A percentile compares a stretch with the other conserved stretches of the same genome.
phyloP scores from a whole-genome alignment of 2,329 filamentous ascomycete species.

The Paecilomyces niveus region DNA sequence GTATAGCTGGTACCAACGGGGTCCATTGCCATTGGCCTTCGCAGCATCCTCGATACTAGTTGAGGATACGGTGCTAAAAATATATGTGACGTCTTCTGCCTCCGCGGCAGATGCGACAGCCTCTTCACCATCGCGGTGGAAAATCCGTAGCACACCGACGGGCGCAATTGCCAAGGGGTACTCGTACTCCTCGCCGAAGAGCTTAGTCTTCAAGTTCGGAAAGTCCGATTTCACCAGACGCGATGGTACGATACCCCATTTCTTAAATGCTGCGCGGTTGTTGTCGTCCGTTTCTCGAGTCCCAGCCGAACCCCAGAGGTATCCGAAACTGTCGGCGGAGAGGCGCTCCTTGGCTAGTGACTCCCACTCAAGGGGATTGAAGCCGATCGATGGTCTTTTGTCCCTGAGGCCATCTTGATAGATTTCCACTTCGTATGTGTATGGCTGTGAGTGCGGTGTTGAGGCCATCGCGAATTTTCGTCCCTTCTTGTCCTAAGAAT shows the following conservation, averaged over 20 bases:
- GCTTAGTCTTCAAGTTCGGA: slow-evolving; percentile 39
- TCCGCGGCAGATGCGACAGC: slow-evolving; percentile 56
- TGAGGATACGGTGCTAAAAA: slow-evolving; percentile 57
- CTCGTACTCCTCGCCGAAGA: slow-evolving; percentile 45
- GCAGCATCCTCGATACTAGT: slow-evolving; percentile 61
- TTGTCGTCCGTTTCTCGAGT: slow-evolving; percentile 19
- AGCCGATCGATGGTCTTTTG: slow-evolving; percentile 45
- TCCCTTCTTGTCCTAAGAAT: neutral
- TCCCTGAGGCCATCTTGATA: slow-evolving; percentile 43
- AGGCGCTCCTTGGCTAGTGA: slow-evolving; percentile 45
- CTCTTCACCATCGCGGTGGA: slow-evolving; percentile 57
- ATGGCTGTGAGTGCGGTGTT: neutral
- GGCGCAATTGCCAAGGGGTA: slow-evolving; percentile 58
- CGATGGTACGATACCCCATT: slow-evolving; percentile 20
- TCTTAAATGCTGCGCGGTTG: slow-evolving; percentile 22
- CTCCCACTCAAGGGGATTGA: slow-evolving; percentile 50
- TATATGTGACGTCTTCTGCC: slow-evolving; percentile 55
- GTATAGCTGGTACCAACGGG: slow-evolving; percentile 67
- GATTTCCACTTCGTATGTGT: slow-evolving; percentile 32
- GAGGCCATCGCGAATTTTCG: neutral
- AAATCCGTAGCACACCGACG: slow-evolving; percentile 61
- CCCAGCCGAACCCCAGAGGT: slow-evolving; percentile 52
- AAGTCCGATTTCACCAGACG: slow-evolving; percentile 27
- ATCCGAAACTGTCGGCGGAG: slow-evolving; percentile 47
- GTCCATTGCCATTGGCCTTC: slow-evolving; percentile 45